Conservation (phyloP, 2,329 filamentous ascomycete species). For the Chrysoporthe cubensis region DNA sequence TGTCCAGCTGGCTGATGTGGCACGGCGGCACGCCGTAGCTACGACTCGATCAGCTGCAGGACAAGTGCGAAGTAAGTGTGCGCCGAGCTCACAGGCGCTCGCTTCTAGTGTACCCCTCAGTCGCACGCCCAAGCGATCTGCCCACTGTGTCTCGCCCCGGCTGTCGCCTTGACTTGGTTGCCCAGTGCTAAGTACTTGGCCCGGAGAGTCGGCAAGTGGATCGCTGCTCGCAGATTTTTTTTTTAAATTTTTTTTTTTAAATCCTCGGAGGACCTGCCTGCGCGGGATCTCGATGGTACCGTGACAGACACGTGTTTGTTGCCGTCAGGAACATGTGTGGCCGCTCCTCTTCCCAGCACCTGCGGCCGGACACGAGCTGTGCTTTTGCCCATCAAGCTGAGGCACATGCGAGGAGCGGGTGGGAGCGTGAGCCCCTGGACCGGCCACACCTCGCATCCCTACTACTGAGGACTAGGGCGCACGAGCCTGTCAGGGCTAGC, state of each 20-base stretch:
- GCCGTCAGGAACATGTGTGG: constrained; percentile 16
- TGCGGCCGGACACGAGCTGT: constrained; percentile 15
- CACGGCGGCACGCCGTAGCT: not conserved
- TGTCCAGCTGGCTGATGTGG: constrained; percentile 1
- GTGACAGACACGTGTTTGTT: constrained; percentile 3
- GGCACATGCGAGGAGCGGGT: constrained; percentile 21
- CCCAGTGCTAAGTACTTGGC: not conserved
- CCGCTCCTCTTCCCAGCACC: not conserved
- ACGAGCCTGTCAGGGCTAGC: constrained; percentile 42
- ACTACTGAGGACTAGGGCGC: not conserved
- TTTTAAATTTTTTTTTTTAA: not conserved
- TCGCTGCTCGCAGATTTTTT: constrained; percentile 7
- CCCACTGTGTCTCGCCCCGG: not conserved
- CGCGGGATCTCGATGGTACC: not conserved
- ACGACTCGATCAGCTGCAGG: not conserved
- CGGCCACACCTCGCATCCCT: constrained; percentile 18
- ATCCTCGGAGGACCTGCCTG: not conserved
- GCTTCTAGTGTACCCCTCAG: not conserved
- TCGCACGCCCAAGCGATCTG: not conserved
- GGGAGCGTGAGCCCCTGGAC: constrained; percentile 20
- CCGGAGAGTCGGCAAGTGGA: constrained; percentile 8
- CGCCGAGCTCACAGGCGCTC: not conserved
- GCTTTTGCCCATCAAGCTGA: not conserved
- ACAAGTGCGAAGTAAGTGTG: not conserved
- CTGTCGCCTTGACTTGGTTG: not conserved